Evolutionary conservation across 176 grass and related monocot species (phyloP).

Genomic region (Oryza coarctata): DNA sequence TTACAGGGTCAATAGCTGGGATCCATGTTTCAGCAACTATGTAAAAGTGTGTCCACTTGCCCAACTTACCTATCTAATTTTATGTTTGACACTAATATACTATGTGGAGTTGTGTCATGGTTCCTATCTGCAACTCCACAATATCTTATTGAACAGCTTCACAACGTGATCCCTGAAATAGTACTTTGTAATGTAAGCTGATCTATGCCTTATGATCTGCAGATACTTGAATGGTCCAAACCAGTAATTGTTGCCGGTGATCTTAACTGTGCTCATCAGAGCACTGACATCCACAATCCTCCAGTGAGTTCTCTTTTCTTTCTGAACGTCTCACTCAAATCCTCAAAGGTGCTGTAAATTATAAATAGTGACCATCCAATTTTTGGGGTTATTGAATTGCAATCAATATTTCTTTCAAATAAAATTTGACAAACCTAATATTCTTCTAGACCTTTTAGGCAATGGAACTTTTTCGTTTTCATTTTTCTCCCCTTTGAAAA

Average conservation of each 20-base stretch:
- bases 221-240: constrained; percentile 83
- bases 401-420: neutral
- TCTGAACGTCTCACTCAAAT: constrained; percentile 1
- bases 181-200: constrained; percentile 19
- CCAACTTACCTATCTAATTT: constrained; percentile 25
- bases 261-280: constrained; percentile 71
- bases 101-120: neutral
- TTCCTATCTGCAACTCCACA: constrained; percentile 6
- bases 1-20: constrained; percentile 73
- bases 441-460: neutral
- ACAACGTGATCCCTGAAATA: neutral
- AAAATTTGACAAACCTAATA: neutral
- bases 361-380: too few species aligned
- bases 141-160: neutral
- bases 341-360: too few species aligned
- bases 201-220: constrained; percentile 30
- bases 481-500: neutral
- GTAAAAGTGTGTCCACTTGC: constrained; percentile 51
- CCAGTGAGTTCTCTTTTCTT: constrained; percentile 46
- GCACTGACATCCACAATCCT: constrained; percentile 91
- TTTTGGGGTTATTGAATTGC: neutral
- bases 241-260: constrained; percentile 83
- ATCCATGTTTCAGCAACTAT: constrained; percentile 63
- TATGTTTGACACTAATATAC: neutral
- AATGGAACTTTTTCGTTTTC: neutral